These are phyloP conservation scores for Sporothrix curviconia DNA, from an alignment of 2,329 filamentous ascomycete species.

Conservation along the genomic window DNA sequence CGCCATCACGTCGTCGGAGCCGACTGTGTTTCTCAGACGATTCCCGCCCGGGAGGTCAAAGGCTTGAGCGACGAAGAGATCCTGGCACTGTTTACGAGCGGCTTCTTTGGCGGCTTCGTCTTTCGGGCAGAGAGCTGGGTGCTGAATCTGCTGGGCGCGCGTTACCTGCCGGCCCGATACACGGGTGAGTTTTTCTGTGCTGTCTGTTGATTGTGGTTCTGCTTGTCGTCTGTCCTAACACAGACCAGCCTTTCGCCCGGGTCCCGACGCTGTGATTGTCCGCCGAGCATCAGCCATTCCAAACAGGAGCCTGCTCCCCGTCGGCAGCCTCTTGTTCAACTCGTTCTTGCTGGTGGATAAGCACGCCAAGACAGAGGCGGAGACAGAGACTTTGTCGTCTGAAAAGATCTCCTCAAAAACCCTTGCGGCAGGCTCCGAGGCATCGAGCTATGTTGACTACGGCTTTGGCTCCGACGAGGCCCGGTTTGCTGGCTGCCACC, in stretches of 20 bases:
- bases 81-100: not conserved
- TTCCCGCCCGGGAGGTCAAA: not conserved
- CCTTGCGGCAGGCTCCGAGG: too few relatives aligned
- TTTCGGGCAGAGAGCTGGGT: slow-evolving; percentile 1
- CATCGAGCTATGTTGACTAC: not conserved
- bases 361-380: too few relatives aligned
- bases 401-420: too few relatives aligned
- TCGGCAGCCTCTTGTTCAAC: not conserved
- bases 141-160: not conserved
- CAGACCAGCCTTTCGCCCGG: not conserved
- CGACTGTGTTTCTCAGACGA: not conserved
- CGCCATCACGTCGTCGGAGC: not conserved
- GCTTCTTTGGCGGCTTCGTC: slow-evolving; percentile 2
- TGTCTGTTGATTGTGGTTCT: not conserved
- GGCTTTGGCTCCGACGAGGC: not conserved
- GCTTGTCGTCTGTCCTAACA: too few relatives aligned
- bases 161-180: not conserved
- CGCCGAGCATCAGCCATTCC: not conserved
- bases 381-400: too few relatives aligned
- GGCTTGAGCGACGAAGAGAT: not conserved
- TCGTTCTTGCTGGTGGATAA: not conserved
- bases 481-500: not conserved
- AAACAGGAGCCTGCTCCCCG: not conserved
- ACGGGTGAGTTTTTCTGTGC: not conserved
- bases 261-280: not conserved